Base-by-base conservation (phyloP, 1,284 basidiomycete genomes). In the Cutaneotrichosporon mucoides region DNA sequence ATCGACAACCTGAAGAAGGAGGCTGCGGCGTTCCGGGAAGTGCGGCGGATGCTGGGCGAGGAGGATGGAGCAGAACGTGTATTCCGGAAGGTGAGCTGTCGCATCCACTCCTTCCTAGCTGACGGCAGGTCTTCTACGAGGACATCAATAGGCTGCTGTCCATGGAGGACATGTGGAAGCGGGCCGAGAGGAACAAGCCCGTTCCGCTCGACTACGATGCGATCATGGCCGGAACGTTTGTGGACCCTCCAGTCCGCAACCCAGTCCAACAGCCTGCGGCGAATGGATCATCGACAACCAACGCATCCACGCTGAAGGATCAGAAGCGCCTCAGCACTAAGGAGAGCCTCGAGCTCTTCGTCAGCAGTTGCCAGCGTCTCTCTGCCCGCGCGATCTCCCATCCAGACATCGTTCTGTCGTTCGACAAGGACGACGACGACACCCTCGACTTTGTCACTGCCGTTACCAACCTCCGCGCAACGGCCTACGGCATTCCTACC, bases 151-250 rank as follows among this genome's bases (percentile, higher is more conserved):
- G n/a, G 52, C 82, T 99, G 1, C 81, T 99, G 11, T 84, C n/a
- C 11, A 99, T 99, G 96, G 82, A 87, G n/a, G 95, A 98, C 70
- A 98, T 99, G 93, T 99, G 96, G 96, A 87, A 86, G 49, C 73
- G 73, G 7, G 64, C 72, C 5, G 84, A 88, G 8, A 85, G 96
- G 35, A 84, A 86, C 33, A 88, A 88, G 63, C 96, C 96, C 0
- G 85, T 84, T n/a, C 87, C 94, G 1, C 83, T 99, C 38, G 86
- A 90, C 59, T 93, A 88, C 68, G 86, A 89, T 13, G 77, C 78
- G 2, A 88, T 96, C 68, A 75, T 84, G 73, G 79, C 83, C 44
- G 86, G 82, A 15, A 81, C 81, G 1, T 90, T 90, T 72, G 73
- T 73, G 3, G 68, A 84, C 16, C 77, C n/a, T n/a, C 68, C 71